Evolutionary conservation across 805 yeast species (phyloP), one percentile per base, ranked within the genome.

Genomic region (Suhomyces vadensis): DNA sequence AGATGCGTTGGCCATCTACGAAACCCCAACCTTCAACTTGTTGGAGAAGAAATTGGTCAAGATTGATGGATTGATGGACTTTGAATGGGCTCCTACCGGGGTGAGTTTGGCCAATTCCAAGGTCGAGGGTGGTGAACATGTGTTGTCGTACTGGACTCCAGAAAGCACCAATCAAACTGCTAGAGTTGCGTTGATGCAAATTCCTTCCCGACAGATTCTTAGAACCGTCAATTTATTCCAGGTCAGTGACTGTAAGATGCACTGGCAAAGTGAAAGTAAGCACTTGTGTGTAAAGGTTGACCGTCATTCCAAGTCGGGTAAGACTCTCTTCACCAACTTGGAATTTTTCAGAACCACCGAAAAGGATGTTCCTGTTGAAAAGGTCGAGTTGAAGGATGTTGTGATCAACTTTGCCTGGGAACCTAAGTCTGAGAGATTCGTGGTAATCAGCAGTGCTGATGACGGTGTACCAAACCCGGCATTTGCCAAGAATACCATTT

Each of bases 131-230:
- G 77, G 77, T 42, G 82, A 83, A 44, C 83, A 83, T 56, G 71
- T 90, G 26, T 76, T 94, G 54, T 83, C 95, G 24, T 94, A 85
- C 74, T 94, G 99, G 99, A 90, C 97, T 37, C 99, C 99, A 43
- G 99, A 94, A 73, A 72, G 82, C 42, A 67, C 77, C 51, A 92
- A 94, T 68, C 96, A 91, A 74, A 86, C 97, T 36, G 97, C 99
- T 22, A 85, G 95, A 66, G 98, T 92, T 46, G 81, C 95, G 19
- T 71, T 94, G 51, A 84, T 94, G 82, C 89, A 87, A 58, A 79
- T 91, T 43, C 95, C 96, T 47, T 75, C 89, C 21, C 87, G 85
- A 65, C 77, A 82, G 64, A 82, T 90, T 37, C 67, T 94, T 49
- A 87, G 97, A 78, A 87, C 96, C 47, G 84, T 92, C 56, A 91